Conservation (phyloP, 2,329 filamentous ascomycete species). For the Neonectria ditissima region DNA sequence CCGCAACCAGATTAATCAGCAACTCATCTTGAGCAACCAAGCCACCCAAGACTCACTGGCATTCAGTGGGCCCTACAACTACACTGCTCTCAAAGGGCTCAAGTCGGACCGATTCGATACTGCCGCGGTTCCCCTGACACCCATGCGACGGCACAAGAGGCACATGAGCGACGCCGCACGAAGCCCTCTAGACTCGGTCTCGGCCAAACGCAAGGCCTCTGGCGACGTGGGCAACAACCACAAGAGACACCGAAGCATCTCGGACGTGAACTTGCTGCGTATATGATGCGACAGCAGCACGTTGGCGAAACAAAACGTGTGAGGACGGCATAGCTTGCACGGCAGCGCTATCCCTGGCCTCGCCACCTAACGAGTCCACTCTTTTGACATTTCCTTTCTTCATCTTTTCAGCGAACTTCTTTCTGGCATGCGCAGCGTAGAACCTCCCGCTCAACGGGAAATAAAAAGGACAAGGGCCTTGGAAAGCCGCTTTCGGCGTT, state of each 20-base stretch:
- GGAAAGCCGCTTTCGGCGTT: constrained; percentile 39
- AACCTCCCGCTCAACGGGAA: constrained; percentile 22
- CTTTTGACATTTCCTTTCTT: constrained; percentile 35
- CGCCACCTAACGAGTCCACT: constrained; percentile 40
- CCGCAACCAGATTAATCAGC: constrained; percentile 72
- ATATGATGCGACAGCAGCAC: constrained; percentile 50
- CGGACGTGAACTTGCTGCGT: constrained; percentile 64
- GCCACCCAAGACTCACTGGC: constrained; percentile 72
- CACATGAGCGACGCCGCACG: constrained; percentile 57
- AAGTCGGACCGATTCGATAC: constrained; percentile 75
- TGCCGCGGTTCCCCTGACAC: constrained; percentile 76
- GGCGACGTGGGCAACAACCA: constrained; percentile 57
- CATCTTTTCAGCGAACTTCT: constrained; percentile 36
- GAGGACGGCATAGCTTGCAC: constrained; percentile 58
- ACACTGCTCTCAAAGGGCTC: constrained; percentile 71
- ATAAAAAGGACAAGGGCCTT: constrained; percentile 33
- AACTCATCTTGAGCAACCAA: constrained; percentile 70
- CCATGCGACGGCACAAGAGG: constrained; percentile 69
- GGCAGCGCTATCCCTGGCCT: constrained; percentile 58
- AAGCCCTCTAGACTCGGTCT: constrained; percentile 62
- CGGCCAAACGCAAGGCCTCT: constrained; percentile 68
- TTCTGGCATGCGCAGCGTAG: constrained; percentile 39
- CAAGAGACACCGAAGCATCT: constrained; percentile 70
- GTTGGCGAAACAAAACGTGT: constrained; percentile 51
- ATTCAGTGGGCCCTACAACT: constrained; percentile 70